Evolutionary conservation across 345 rosid genomes (phyloP), one percentile per base, ranked within the genome.

Genomic region (Raphanus raphanistrum): DNA sequence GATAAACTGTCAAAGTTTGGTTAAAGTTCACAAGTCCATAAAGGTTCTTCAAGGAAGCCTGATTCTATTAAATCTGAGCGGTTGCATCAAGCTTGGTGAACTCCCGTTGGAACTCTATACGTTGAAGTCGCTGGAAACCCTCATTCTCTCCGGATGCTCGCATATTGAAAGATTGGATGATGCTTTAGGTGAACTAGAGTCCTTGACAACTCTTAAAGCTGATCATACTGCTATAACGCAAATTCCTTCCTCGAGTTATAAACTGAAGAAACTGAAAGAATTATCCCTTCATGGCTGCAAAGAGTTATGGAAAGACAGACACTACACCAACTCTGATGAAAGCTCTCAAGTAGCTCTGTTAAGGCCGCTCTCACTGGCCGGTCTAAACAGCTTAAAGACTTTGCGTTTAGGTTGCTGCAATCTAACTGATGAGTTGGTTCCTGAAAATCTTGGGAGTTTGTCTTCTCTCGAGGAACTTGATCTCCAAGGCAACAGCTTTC

Each of bases 71-170:
- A 64, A 74, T 54, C 29, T 74, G 4, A 74, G 4, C 0, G 71
- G 16, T 3, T 77, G 80, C 71, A 70, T 10, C 8, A 0, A 77
- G 66, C 75, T 77, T 27, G 2, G 1, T 0, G 55, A 50, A 2
- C 74, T 76, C 31, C 80, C 80, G 0, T 13, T 2, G 54, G 70
- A 70, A 54, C 45, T 70, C 0, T 63, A 54, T 54, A 16, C 0
- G 0, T 4, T 70, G 35, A 52, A 77, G 59, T 70, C 59, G 1
- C 58, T 70, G 32, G 45, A 76, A 62, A 76, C 59, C 0, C 80
- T 76, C 71, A 77, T 70, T 77, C 45, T 77, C 1, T 77, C 80
- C 38, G 66, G 59, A 3, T 77, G 80, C 58, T 62, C n/a, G 11
- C 0, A 70, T 38, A 45, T 76, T 38, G 12, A 38, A 71, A 70